Base-by-base conservation (phyloP, 208 protist species). In the Naegleria fowleri region DNA sequence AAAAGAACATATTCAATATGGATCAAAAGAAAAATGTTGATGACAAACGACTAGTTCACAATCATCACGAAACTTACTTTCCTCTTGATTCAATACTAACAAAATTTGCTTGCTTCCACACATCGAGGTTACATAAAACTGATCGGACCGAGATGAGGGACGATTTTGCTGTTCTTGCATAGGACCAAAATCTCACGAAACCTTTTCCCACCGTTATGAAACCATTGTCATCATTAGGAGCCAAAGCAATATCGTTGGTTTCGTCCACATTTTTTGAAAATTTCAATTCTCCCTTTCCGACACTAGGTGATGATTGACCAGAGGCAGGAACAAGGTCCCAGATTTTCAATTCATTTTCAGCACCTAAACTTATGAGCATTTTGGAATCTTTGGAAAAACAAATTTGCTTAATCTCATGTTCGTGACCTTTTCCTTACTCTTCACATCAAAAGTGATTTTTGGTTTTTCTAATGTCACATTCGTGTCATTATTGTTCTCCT, bases 391-490 rank as follows among this genome's bases (percentile, higher is more conserved):
- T 33, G 51, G 39, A 33, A 0, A 51, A 58, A 1, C 29, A 88
- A 13, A 58, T 55, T 9, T 38, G 11, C n/a, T 88, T 48, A 11
- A 39, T 29, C 58, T 88, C 33, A 39, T 13, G 36, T 11, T 39
- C 5, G 58, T 39, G 39, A 19, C n/a, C 43, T 88, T 39, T 38
- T 58, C 85, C 55, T 88, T 48, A 13, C 41, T 39, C 15, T 58
- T 43, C 7, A 55, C 5, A 58, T 83, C 90, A 90, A 33, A 90
- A 40, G 0, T 48, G 2, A 83, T 93, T 36, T 93, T 43, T 29
- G 67, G 43, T 36, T 85, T 90, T 39, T 93, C 75, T n/a, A 86
- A 43, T 25, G 92, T 92, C 36, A 93, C 92, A 13, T 33, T 91
- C 58, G 92, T 92, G 25, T 94, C 7, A 7, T 48, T 48, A 9